Evolutionary conservation across 176 grass and related monocot genomes (phyloP).

Genomic region (Musa schizocarpa): DNA sequence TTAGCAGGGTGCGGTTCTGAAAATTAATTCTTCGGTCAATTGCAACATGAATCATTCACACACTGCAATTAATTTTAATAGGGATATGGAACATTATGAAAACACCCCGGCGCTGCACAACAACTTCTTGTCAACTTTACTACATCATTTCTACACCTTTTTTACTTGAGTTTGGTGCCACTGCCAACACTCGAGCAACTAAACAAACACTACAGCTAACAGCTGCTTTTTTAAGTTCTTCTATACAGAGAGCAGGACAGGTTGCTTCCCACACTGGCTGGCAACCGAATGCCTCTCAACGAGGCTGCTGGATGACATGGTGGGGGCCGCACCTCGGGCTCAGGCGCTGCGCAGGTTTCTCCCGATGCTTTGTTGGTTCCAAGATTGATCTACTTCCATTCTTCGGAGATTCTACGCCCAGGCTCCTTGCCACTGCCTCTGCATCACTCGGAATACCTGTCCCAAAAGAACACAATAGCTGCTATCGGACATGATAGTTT

Average conservation of each 20-base stretch:
- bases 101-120: no score
- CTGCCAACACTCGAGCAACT: not conserved
- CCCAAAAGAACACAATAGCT: not conserved
- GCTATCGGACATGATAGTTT: no score
- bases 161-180: no score
- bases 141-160: no score
- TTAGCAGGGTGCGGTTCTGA: no score
- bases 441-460: constrained; percentile 24
- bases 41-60: no score
- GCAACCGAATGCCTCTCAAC: constrained; percentile 15
- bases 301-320: constrained; percentile 76
- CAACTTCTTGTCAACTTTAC: no score
- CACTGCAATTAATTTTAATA: no score
- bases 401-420: constrained; percentile 35
- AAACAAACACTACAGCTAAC: not conserved
- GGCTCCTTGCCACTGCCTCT: constrained; percentile 30
- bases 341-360: constrained; percentile 40
- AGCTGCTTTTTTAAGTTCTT: not conserved
- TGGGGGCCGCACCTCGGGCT: constrained; percentile 22
- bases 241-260: not conserved
- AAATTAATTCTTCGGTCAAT: no score
- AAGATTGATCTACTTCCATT: constrained; percentile 6
- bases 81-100: no score
- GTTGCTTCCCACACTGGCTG: not conserved
- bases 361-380: constrained; percentile 19